These are phyloP conservation scores for Kodamaea ohmeri DNA, from an alignment of 1,139 yeast genomes.

Conservation along the genomic window DNA sequence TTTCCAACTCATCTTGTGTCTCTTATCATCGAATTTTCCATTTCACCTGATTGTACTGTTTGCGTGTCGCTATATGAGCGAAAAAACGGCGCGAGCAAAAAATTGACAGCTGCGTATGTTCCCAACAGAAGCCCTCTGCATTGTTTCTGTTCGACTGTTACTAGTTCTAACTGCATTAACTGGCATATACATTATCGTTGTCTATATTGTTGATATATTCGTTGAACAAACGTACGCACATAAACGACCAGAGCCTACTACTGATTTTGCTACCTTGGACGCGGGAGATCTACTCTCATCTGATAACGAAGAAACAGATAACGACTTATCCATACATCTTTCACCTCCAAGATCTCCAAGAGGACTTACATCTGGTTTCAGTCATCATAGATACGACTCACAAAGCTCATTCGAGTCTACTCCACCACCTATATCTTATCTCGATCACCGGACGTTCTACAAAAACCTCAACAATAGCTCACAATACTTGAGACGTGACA, in stretches of 20 bases:
- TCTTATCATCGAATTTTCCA: too few relatives aligned
- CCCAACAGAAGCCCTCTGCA: neutral
- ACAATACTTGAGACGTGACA: constrained; percentile 43
- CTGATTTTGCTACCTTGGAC: neutral
- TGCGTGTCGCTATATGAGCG: too few relatives aligned
- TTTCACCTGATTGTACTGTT: too few relatives aligned
- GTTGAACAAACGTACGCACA: constrained; percentile 7
- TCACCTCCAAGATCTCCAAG: constrained; percentile 1
- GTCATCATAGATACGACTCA: neutral
- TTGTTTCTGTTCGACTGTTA: constrained; percentile 3
- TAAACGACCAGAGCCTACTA: constrained; percentile 7
- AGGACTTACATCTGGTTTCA: constrained; percentile 2
- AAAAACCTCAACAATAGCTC: constrained; percentile 41
- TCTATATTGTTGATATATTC: constrained; percentile 4
- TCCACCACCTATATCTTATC: constrained; percentile 10
- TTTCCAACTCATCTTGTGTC: too few relatives aligned
- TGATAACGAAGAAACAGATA: neutral
- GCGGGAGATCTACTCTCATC: neutral
- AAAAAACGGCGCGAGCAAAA: neutral
- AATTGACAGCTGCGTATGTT: constrained; percentile 2
- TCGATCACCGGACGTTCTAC: constrained; percentile 29
- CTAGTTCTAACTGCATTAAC: constrained; percentile 2
- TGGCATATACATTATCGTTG: constrained; percentile 1
- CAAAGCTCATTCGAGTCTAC: constrained; percentile 4
- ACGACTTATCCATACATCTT: neutral